These are phyloP conservation scores for Fusarium tanahbumbuense DNA, from an alignment of 2,329 filamentous ascomycete species.

Conservation along the genomic window DNA sequence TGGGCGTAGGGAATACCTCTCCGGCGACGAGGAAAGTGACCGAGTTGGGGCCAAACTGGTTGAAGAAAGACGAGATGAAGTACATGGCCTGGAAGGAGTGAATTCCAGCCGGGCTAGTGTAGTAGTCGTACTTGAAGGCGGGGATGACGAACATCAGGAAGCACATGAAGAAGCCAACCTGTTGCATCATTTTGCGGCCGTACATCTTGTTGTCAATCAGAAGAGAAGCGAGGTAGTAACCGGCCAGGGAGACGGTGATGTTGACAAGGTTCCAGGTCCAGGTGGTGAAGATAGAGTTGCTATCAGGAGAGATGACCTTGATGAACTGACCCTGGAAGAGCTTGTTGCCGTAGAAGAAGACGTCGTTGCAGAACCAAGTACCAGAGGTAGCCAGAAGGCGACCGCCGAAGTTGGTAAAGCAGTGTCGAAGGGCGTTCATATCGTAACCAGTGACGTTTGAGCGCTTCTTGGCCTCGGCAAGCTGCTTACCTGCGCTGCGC, in stretches of 20 bases:
- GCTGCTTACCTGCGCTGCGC: constrained; percentile 85
- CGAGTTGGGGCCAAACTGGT: constrained; percentile 96
- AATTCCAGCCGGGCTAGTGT: constrained; percentile 76
- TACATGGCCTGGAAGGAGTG: constrained; percentile 98
- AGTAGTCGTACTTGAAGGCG: constrained; percentile 89
- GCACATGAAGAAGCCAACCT: constrained; percentile 90
- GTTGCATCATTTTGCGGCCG: constrained; percentile 96
- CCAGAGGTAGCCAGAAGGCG: constrained; percentile 88
- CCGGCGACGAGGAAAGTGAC: constrained; percentile 97
- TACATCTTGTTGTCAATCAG: constrained; percentile 97
- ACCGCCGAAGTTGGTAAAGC: constrained; percentile 84
- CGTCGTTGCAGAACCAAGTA: constrained; percentile 95
- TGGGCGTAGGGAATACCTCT: constrained; percentile 94
- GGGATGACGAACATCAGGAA: constrained; percentile 95
- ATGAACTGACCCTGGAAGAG: constrained; percentile 96
- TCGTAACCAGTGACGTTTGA: constrained; percentile 92
- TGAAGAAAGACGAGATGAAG: constrained; percentile 98
- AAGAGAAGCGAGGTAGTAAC: constrained; percentile 91
- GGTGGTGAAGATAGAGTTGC: constrained; percentile 80
- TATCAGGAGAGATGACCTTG: constrained; percentile 76
- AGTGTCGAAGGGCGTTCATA: constrained; percentile 80
- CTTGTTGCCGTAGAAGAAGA: constrained; percentile 99
- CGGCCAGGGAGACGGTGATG: constrained; percentile 83
- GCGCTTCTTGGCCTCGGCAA: constrained; percentile 86
- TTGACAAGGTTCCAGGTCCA: constrained; percentile 97